Conservation (phyloP, 305 asterid species). For the Rubia tinctorum region DNA sequence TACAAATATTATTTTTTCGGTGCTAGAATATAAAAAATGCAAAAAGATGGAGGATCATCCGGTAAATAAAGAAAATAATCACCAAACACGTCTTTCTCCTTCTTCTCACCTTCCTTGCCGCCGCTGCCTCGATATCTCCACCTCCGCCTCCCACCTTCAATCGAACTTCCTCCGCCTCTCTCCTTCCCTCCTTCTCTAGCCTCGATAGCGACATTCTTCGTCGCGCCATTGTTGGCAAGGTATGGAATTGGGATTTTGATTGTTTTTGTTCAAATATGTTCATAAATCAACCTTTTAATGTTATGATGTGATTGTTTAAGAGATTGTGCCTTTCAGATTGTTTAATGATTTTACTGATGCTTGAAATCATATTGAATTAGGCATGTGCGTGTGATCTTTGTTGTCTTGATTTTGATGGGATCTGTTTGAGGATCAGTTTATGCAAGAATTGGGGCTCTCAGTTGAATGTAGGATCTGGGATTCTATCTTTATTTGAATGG, state of each 20-base stretch:
- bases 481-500: not conserved
- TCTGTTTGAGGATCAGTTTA: not conserved
- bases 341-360: not conserved
- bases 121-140: too few relatives aligned
- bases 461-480: not conserved
- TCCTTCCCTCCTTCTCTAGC: too few relatives aligned
- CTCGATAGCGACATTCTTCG: too few relatives aligned
- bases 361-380: not conserved
- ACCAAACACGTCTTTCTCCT: too few relatives aligned
- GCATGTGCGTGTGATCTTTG: not conserved
- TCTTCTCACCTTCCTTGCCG: too few relatives aligned
- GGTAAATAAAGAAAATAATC: too few relatives aligned
- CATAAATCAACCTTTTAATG: slow-evolving; percentile 25
- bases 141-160: too few relatives aligned
- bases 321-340: not conserved
- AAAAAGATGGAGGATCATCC: too few relatives aligned
- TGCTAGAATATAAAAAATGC: too few relatives aligned
- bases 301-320: not conserved
- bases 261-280: slow-evolving; percentile 29
- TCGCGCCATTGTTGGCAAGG: slow-evolving; percentile 75
- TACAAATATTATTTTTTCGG: too few relatives aligned
- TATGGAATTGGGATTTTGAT: slow-evolving; percentile 21
- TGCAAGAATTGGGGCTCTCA: not conserved
- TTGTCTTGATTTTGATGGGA: not conserved
- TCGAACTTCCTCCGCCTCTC: too few relatives aligned